These are phyloP conservation scores for Xylariaceae sp. DNA, from an alignment of 2,329 filamentous ascomycete genomes.

Conservation along the genomic window DNA sequence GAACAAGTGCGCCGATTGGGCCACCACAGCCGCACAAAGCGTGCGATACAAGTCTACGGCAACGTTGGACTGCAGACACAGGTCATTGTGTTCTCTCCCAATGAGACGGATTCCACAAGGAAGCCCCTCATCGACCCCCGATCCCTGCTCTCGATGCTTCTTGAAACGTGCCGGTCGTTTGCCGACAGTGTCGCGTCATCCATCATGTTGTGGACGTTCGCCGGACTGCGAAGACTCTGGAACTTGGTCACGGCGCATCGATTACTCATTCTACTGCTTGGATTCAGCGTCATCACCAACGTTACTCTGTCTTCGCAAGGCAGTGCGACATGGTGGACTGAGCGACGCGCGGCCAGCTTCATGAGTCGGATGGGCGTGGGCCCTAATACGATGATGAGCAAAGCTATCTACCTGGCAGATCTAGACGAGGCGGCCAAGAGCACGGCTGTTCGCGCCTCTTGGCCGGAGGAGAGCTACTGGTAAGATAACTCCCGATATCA, in stretches of 20 bases:
- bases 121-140: slow-evolving; percentile 57
- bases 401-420: slow-evolving; percentile 76
- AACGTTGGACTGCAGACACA: slow-evolving; percentile 65
- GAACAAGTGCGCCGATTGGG: slow-evolving; percentile 74
- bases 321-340: slow-evolving; percentile 75
- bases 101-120: slow-evolving; percentile 42
- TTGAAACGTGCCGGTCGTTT: slow-evolving; percentile 68
- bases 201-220: slow-evolving; percentile 71
- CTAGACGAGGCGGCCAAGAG: slow-evolving; percentile 58
- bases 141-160: slow-evolving; percentile 62
- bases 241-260: slow-evolving; percentile 67
- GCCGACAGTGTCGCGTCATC: slow-evolving; percentile 69
- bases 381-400: slow-evolving; percentile 76
- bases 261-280: slow-evolving; percentile 64
- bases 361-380: slow-evolving; percentile 77
- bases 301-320: slow-evolving; percentile 69
- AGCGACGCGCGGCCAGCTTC: slow-evolving; percentile 72
- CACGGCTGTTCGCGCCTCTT: slow-evolving; percentile 31
- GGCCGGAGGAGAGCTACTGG: slow-evolving; percentile 48
- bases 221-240: slow-evolving; percentile 58
- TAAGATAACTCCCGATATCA: slow-evolving; percentile 28
- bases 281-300: slow-evolving; percentile 66
- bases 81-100: slow-evolving; percentile 55
- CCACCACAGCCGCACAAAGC: slow-evolving; percentile 66
- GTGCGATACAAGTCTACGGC: slow-evolving; percentile 75